Evolutionary conservation across 2,329 filamentous ascomycete genomes (phyloP).

Genomic region (Mycosphaerelloides madeirae): DNA sequence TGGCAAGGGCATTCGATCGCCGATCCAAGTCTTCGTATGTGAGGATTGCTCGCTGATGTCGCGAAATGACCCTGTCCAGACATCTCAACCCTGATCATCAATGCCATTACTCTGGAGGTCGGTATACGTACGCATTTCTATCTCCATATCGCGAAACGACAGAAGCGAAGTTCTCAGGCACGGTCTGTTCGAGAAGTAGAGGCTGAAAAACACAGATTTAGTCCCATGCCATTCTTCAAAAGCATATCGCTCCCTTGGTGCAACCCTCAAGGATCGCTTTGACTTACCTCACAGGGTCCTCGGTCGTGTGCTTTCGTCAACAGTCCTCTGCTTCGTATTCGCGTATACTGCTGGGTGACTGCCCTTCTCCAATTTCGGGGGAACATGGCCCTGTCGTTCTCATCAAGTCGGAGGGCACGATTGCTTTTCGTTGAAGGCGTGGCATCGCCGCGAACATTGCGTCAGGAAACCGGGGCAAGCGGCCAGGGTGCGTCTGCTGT

Average conservation of each 20-base stretch:
- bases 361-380: too few relatives aligned
- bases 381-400: too few relatives aligned
- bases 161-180: constrained; percentile 66
- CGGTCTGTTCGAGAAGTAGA: constrained; percentile 61
- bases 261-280: neutral
- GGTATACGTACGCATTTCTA: constrained; percentile 49
- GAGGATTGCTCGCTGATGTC: constrained; percentile 58
- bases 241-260: neutral
- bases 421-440: too few relatives aligned
- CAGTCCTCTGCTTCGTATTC: constrained; percentile 6
- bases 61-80: constrained; percentile 50
- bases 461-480: too few relatives aligned
- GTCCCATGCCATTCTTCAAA: neutral
- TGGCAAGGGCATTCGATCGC: constrained; percentile 70
- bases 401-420: too few relatives aligned
- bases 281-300: constrained; percentile 28
- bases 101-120: neutral
- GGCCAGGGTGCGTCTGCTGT: too few relatives aligned
- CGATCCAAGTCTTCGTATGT: constrained; percentile 73
- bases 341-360: neutral
- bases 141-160: constrained; percentile 63
- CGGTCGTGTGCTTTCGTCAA: constrained; percentile 28
- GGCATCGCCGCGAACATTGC: too few relatives aligned
- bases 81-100: neutral
- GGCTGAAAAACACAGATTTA: constrained; percentile 51